A percentile compares a stretch with the other conserved stretches of the same genome.
Conservation (phyloP, 768 basidiomycete species). For the Guyanaporus albipodus region DNA sequence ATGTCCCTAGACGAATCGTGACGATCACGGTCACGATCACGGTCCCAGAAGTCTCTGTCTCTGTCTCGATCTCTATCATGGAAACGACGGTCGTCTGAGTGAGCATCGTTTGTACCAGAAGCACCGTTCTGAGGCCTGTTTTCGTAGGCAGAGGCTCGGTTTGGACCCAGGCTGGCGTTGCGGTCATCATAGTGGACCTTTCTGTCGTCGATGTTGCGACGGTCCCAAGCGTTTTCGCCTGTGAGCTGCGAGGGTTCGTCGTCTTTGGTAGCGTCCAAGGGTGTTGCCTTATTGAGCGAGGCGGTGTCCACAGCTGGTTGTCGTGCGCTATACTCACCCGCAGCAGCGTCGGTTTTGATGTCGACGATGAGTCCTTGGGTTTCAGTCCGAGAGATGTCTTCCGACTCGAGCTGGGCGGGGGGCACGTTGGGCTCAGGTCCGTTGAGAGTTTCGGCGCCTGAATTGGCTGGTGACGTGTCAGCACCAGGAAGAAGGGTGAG, state of each 20-base stretch:
- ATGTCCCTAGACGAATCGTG: slow-evolving; percentile 14
- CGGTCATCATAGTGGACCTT: slow-evolving; percentile 27
- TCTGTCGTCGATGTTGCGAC: slow-evolving; percentile 29
- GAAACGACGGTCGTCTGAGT: slow-evolving; percentile 29
- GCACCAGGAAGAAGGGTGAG: slow-evolving; percentile 25
- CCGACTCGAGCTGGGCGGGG: slow-evolving; percentile 10
- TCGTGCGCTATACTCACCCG: slow-evolving; percentile 30
- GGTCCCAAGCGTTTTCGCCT: slow-evolving; percentile 28
- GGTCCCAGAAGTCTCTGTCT: slow-evolving; percentile 26
- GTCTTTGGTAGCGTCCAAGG: slow-evolving; percentile 27
- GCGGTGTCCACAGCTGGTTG: slow-evolving; percentile 20
- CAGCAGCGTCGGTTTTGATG: slow-evolving; percentile 10
- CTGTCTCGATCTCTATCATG: slow-evolving; percentile 35
- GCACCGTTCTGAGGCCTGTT: slow-evolving; percentile 9
- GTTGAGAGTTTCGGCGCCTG: slow-evolving; percentile 18
- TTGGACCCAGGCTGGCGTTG: slow-evolving; percentile 13
- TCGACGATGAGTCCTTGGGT: slow-evolving; percentile 5
- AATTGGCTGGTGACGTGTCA: slow-evolving; percentile 21
- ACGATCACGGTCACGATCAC: slow-evolving; percentile 36
- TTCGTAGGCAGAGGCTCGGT: slow-evolving; percentile 10
- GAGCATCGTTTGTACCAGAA: slow-evolving; percentile 6
- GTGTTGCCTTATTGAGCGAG: slow-evolving; percentile 20
- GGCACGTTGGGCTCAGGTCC: slow-evolving; percentile 9
- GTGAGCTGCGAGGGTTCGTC: slow-evolving; percentile 25
- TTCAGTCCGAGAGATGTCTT: slow-evolving; percentile 3